Evolutionary conservation across 2,329 filamentous ascomycete genomes (phyloP).

Genomic region (Myriangium duriaei): DNA sequence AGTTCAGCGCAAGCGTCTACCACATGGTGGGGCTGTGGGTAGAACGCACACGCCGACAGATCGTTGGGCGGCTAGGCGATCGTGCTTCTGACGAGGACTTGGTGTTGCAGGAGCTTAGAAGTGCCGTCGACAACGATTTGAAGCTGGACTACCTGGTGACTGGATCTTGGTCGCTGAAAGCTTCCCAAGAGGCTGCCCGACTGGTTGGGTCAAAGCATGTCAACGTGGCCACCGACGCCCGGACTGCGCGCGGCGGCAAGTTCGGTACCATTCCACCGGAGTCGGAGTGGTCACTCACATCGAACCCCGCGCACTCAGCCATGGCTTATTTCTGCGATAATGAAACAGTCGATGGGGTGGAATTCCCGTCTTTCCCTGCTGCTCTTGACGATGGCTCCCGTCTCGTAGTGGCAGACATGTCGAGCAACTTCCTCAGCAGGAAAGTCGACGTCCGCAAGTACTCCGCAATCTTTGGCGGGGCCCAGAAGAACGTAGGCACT

Average conservation of each 20-base stretch:
- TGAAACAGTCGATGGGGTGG: slow-evolving; percentile 87
- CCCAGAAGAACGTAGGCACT: slow-evolving; percentile 85
- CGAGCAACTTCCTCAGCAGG: slow-evolving; percentile 80
- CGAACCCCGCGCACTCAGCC: slow-evolving; percentile 47
- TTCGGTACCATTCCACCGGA: slow-evolving; percentile 75
- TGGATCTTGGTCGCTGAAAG: slow-evolving; percentile 83
- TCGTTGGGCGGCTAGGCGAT: slow-evolving; percentile 44
- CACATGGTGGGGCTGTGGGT: slow-evolving; percentile 80
- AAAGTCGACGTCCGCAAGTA: slow-evolving; percentile 67
- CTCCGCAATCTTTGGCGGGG: slow-evolving; percentile 75
- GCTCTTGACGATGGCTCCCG: slow-evolving; percentile 45
- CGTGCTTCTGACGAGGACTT: slow-evolving; percentile 41
- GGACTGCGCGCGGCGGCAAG: slow-evolving; percentile 56
- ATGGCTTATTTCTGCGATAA: slow-evolving; percentile 89
- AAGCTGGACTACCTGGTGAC: slow-evolving; percentile 85
- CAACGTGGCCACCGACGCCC: slow-evolving; percentile 62
- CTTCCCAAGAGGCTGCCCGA: slow-evolving; percentile 67
- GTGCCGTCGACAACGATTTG: slow-evolving; percentile 55
- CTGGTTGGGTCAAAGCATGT: slow-evolving; percentile 67
- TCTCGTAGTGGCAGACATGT: slow-evolving; percentile 83
- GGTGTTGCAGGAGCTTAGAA: slow-evolving; percentile 47
- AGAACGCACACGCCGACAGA: slow-evolving; percentile 48
- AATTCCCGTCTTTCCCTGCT: slow-evolving; percentile 65
- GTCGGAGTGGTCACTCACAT: slow-evolving; percentile 58
- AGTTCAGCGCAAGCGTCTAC: slow-evolving; percentile 74